These are phyloP conservation scores for Rhodotorula paludigena DNA, from an alignment of 768 basidiomycete genomes.

Conservation along the genomic window DNA sequence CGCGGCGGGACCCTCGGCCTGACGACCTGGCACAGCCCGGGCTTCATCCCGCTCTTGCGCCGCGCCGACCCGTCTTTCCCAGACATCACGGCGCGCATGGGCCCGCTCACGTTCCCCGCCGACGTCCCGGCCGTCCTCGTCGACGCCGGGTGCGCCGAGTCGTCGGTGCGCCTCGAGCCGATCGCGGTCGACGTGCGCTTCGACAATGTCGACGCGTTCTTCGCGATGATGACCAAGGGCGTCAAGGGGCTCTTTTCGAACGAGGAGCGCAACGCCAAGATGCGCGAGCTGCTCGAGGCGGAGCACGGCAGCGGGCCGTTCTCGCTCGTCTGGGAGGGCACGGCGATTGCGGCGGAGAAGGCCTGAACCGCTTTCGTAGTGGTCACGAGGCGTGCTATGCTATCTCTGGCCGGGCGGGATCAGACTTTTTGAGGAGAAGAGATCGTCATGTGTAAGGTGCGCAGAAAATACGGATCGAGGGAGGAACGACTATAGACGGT, in stretches of 20 bases:
- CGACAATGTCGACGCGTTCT: not conserved
- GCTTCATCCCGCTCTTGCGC: slow-evolving; percentile 3
- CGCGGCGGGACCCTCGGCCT: not conserved
- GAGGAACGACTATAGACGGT: too few species aligned
- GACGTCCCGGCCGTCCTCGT: not conserved
- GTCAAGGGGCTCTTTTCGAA: not conserved
- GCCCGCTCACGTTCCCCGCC: not conserved
- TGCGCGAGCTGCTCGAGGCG: not conserved
- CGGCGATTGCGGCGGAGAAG: not conserved
- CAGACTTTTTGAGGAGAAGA: too few species aligned
- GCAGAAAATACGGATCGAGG: too few species aligned
- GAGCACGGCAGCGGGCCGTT: not conserved
- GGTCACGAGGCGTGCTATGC: too few species aligned
- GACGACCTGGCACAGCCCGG: not conserved
- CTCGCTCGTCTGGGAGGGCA: not conserved
- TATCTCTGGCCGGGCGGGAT: too few species aligned
- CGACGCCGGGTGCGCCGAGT: not conserved
- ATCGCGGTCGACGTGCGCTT: not conserved
- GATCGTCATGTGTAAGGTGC: too few species aligned
- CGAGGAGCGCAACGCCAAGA: not conserved
- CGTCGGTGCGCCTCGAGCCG: not conserved
- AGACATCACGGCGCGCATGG: not conserved
- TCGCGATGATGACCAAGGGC: not conserved
- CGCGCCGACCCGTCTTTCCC: not conserved
- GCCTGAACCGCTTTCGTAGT: too few species aligned